Base-by-base conservation (phyloP, 306 rosid species). In the Inga oerstediana region DNA sequence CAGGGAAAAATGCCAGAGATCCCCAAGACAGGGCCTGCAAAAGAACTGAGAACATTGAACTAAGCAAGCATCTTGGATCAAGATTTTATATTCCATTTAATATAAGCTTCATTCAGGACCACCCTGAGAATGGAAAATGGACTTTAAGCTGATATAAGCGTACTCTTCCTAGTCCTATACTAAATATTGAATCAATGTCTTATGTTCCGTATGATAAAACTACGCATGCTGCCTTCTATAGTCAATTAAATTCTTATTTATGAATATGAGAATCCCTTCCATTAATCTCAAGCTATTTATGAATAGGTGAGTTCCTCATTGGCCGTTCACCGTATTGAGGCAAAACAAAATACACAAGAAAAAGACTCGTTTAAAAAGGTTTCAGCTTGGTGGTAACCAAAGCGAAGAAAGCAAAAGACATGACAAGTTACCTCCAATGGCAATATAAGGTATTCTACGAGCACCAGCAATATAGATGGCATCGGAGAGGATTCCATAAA, bases 1-100 rank as follows among this genome's bases (percentile, higher is more conserved):
- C 80, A 24, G 96, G 96, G 67, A 80, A 84, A n/a, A 87, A 76
- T 59, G 99, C 91, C 16, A 95, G 83, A 85, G 91, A 80, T 51
- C 90, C 91, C 98, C 99, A 95, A 35, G 99, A 90, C 46, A 93
- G 62, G 74, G 91, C 85, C 94, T 95, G 99, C 93, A 95, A 83
- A 72, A 91, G 56, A 76, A 86, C 99, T 93, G 97, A 79, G 27
- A 84, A 81, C 76, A 82, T 85, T 72, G 83, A 80, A 84, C 84
- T 65, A 79, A 82, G 79, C 84, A 69, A 84, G 86, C 34, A 43
- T 62, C 48, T 43, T 27, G 27, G 48, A 85, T 58, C 16, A 35
- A 24, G 32, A 19, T 30, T 15, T 54, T 52, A 7, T 39, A 19
- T 44, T 41, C 17, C 10, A 45, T 45, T 77, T 46, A 65, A 17